Evolutionary conservation across 371 early-diverging fungal species (phyloP).

Genomic region (Parasitella parasitica): DNA sequence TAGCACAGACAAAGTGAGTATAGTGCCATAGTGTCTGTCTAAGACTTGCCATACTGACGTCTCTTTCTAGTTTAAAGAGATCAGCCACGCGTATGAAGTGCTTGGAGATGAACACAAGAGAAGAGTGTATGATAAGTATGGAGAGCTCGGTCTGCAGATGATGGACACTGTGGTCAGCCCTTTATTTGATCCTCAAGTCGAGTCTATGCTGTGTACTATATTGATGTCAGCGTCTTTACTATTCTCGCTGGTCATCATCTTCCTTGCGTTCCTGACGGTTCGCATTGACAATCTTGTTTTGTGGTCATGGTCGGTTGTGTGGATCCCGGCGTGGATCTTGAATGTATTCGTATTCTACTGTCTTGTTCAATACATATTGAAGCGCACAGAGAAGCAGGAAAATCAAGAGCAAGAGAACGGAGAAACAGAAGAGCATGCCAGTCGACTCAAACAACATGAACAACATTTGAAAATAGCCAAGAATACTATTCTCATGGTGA

Average conservation of each 20-base stretch:
- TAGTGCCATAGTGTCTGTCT: neutral
- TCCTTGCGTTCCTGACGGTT: conserved; percentile 73
- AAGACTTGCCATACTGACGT: neutral
- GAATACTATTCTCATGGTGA: conserved; percentile 20
- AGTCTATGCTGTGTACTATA: conserved; percentile 67
- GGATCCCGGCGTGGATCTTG: conserved; percentile 81
- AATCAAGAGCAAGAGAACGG: conserved; percentile 25
- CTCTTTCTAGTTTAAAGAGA: conserved; percentile 62
- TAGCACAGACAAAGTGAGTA: conserved; percentile 41
- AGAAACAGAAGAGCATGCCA: neutral
- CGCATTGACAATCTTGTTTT: conserved; percentile 68
- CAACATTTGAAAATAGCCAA: conserved; percentile 4
- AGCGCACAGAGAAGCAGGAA: neutral
- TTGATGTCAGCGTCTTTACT: conserved; percentile 58
- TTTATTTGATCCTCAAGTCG: conserved; percentile 76
- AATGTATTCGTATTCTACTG: conserved; percentile 43
- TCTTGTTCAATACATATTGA: conserved; percentile 18
- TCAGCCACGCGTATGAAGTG: conserved; percentile 77
- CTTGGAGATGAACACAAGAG: conserved; percentile 76
- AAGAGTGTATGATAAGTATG: conserved; percentile 82
- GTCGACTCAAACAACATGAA: conserved; percentile 6
- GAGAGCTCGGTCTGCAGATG: conserved; percentile 85
- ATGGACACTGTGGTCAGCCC: conserved; percentile 72
- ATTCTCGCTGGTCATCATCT: conserved; percentile 68
- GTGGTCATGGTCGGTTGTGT: conserved; percentile 77